Conservation (phyloP, 768 basidiomycete genomes). For the Trametes cinnabarina region DNA sequence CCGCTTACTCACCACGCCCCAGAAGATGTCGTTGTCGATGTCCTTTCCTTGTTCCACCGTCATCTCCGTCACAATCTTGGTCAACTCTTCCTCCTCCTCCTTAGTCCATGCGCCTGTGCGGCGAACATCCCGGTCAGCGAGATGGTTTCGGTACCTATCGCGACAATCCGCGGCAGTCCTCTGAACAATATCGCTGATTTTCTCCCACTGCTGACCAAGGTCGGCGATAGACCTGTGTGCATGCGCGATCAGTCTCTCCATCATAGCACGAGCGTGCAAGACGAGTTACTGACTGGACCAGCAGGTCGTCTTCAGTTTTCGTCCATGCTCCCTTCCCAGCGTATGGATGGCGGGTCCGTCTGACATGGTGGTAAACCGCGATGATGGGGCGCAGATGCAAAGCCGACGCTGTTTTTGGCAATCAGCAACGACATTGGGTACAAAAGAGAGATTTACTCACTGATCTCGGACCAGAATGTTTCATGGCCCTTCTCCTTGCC, state of each 20-base stretch:
- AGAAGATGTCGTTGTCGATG: constrained; percentile 78
- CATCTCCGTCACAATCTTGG: constrained; percentile 71
- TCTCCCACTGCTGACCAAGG: constrained; percentile 80
- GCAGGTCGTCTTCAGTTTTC: constrained; percentile 57
- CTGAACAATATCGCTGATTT: constrained; percentile 66
- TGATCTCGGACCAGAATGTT: constrained; percentile 79
- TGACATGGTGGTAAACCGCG: constrained; percentile 81
- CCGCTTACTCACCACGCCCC: constrained; percentile 70
- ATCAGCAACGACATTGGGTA: constrained; percentile 1
- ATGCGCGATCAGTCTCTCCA: no score
- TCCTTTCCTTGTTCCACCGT: constrained; percentile 68
- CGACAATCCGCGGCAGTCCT: constrained; percentile 79
- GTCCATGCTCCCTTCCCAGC: constrained; percentile 72
- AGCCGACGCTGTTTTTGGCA: constrained; percentile 50
- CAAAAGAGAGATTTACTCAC: constrained; percentile 42
- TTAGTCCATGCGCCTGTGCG: constrained; percentile 67
- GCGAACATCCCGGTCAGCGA: constrained; percentile 65
- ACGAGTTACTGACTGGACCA: constrained; percentile 53
- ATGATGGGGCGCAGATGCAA: constrained; percentile 76
- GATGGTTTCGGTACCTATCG: constrained; percentile 83
- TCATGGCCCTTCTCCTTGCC: constrained; percentile 59
- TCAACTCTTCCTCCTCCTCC: constrained; percentile 76
- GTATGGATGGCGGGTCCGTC: constrained; percentile 66
- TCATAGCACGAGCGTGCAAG: no score
- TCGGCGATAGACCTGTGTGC: constrained; percentile 63